Evolutionary conservation across 129 eudicot species (phyloP), one percentile per base, ranked within the genome.

Genomic region (Ambrosia trifida): DNA sequence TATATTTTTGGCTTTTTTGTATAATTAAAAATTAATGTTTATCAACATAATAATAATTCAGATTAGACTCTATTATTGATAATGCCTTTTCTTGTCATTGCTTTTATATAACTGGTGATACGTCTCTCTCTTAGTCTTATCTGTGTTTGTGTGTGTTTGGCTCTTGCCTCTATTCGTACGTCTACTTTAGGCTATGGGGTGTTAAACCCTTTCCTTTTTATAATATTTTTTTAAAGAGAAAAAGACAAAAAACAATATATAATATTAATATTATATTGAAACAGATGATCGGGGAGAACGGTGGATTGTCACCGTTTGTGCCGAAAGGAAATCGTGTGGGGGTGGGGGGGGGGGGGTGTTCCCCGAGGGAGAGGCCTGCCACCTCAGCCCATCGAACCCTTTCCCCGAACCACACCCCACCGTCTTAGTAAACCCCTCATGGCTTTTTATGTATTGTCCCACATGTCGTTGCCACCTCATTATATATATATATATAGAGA

Each of bases 51-150:
- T 59, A 79, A 78, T 78, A 72, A 79, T 80, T 59, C 32, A 49
- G 12, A 59, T 30, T 54, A 54, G 11, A 54, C 61, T 2, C 28
- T 59, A 62, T 69, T 77, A 51, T 61, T 70, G 31, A 78, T 78
- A 53, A 70, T 74, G 45, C 50, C 46, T 76, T 74, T 80, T 68
- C 68, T 62, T 74, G 72, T 68, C 76, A 59, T 61, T 50, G 24
- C 66, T 5, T 31, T 73, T 68, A 72, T 68, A 20, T 68, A 17
- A 53, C 66, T 52, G 79, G 53, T 80, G 66, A 54, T 35, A 80
- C 60, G 80, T 80, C 75, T 59, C 81, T 76, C 70, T 68, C 75
- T 60, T 60, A 66, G 12, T 59, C 65, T 59, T 59, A 31, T 59
- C 65, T 59, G 65, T 30, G 11, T 56, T 56, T 64, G 49, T 76